These are phyloP conservation scores for Theobroma cacao DNA, from an alignment of 345 rosid species.

Conservation along the genomic window DNA sequence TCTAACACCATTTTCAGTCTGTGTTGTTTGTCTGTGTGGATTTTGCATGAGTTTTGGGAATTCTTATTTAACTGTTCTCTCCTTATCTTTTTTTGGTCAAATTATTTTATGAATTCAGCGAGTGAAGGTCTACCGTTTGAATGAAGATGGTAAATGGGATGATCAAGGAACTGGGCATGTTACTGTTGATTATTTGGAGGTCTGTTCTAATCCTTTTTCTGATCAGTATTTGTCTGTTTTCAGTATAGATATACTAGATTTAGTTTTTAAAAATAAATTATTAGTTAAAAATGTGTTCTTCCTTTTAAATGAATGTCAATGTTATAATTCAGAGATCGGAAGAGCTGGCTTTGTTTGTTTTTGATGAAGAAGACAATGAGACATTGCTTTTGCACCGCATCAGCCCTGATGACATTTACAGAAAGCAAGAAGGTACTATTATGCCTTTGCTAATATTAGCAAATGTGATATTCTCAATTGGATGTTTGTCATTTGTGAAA, in stretches of 20 bases:
- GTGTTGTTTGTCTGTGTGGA: background rate
- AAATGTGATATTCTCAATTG: background rate
- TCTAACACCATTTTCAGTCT: background rate
- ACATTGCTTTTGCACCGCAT: slow-evolving; percentile 79
- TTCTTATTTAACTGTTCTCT: background rate
- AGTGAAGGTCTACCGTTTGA: slow-evolving; percentile 77
- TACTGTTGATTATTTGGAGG: slow-evolving; percentile 83
- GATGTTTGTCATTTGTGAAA: background rate
- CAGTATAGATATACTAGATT: background rate
- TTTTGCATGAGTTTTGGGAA: background rate
- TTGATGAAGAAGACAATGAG: slow-evolving; percentile 84
- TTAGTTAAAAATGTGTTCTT: slow-evolving; percentile 1
- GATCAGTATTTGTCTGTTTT: background rate
- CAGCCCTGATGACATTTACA: slow-evolving; percentile 72
- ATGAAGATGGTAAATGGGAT: slow-evolving; percentile 88
- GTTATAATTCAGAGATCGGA: slow-evolving; percentile 60
- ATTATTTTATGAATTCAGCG: slow-evolving; percentile 47
- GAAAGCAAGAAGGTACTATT: slow-evolving; percentile 86
- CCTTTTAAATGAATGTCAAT: slow-evolving; percentile 28
- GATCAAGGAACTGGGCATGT: slow-evolving; percentile 94
- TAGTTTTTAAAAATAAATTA: background rate
- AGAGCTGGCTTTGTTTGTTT: slow-evolving; percentile 70
- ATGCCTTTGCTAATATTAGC: slow-evolving; percentile 9
- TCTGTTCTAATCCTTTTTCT: slow-evolving; percentile 32
- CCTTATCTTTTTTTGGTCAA: background rate